Percentiles rank a stretch among this genome's conserved stretches.
phyloP scores from a whole-genome alignment of 805 yeast genomes.

The Saccharomycopsis fibuligera region DNA sequence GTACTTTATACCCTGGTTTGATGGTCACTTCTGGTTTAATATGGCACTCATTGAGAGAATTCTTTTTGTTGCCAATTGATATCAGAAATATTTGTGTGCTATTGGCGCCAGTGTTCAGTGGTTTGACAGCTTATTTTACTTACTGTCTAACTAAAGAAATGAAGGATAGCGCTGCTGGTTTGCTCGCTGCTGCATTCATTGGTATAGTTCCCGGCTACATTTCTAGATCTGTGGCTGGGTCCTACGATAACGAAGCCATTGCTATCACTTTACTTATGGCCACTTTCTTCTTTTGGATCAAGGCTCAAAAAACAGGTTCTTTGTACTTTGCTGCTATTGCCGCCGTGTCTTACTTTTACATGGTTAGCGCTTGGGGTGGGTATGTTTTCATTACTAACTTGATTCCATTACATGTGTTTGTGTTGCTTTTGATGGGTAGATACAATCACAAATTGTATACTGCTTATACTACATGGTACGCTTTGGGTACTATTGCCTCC shows the following conservation, averaged over 20 bases:
- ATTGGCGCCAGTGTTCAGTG: slow-evolving; percentile 94
- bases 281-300: slow-evolving; percentile 93
- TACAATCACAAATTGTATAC: slow-evolving; percentile 77
- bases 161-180: slow-evolving; percentile 84
- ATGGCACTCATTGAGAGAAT: slow-evolving; percentile 60
- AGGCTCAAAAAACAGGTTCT: slow-evolving; percentile 86
- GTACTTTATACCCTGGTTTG: slow-evolving; percentile 94
- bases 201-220: slow-evolving; percentile 98
- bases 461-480: slow-evolving; percentile 94
- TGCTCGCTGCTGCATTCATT: slow-evolving; percentile 88
- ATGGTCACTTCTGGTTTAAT: slow-evolving; percentile 96
- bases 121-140: slow-evolving; percentile 84
- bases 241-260: slow-evolving; percentile 98
- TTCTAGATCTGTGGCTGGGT: slow-evolving; percentile 97
- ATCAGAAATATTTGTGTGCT: slow-evolving; percentile 93
- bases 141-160: slow-evolving; percentile 83
- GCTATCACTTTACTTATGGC: slow-evolving; percentile 95
- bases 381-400: slow-evolving; percentile 97
- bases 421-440: slow-evolving; percentile 89
- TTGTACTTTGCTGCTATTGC: slow-evolving; percentile 77
- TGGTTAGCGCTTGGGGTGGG: slow-evolving; percentile 99
- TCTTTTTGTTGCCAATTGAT: slow-evolving; percentile 76
- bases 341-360: slow-evolving; percentile 88
- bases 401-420: slow-evolving; percentile 92
- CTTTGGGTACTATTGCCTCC: slow-evolving; percentile 93